Evolutionary conservation across 306 rosid species (phyloP).

Genomic region (Hylodesmum podocarpum): DNA sequence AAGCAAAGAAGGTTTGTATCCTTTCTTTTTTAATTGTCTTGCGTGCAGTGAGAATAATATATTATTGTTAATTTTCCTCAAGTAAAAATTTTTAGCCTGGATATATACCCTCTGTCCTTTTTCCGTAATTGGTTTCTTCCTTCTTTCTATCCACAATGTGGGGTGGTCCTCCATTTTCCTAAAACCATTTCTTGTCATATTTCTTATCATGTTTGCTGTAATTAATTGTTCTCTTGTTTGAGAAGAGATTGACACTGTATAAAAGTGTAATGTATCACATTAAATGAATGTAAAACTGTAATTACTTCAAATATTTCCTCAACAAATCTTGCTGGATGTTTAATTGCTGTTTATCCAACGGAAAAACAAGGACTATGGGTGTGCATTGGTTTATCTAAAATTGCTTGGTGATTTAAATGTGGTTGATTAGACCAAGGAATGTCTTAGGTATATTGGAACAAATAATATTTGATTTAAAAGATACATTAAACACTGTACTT

Average conservation of each 20-base stretch:
- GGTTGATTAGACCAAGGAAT: slow-evolving; percentile 5
- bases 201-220: slow-evolving; percentile 4
- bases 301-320: not conserved
- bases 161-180: slow-evolving; percentile 10
- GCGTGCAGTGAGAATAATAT: not conserved
- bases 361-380: not conserved
- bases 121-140: not conserved
- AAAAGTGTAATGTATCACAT: not conserved
- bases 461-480: slow-evolving; percentile 1
- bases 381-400: not conserved
- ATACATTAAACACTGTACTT: not conserved
- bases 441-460: not conserved
- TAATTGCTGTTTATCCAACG: not conserved
- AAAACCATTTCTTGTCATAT: not conserved
- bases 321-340: not conserved
- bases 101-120: not conserved
- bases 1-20: slow-evolving; percentile 55
- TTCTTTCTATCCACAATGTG: not conserved
- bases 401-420: not conserved
- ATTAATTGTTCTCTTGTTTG: not conserved
- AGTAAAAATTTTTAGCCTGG: not conserved
- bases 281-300: not conserved
- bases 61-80: slow-evolving; percentile 8
- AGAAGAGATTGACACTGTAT: not conserved
- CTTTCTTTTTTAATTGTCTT: slow-evolving; percentile 7